Conservation (phyloP, 1,284 basidiomycete species). For the Macrocystidia cucumis region DNA sequence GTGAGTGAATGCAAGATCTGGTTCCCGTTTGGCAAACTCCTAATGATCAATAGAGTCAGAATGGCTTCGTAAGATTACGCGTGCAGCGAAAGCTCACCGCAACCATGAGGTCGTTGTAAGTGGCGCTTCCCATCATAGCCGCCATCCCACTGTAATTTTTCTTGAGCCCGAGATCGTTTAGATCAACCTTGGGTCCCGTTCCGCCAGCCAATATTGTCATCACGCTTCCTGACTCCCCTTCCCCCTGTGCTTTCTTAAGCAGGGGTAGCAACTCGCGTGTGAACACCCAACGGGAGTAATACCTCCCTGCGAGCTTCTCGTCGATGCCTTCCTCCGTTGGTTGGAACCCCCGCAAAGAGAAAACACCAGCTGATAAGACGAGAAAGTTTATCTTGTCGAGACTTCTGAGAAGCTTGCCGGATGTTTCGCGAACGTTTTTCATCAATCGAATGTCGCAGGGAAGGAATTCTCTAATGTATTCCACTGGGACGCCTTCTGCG, state of each 20-base stretch:
- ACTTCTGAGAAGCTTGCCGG: slow-evolving; percentile 14
- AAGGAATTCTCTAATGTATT: slow-evolving; percentile 20
- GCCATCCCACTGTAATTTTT: slow-evolving; percentile 17
- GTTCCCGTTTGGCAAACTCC: slow-evolving; percentile 26
- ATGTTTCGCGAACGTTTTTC: slow-evolving; percentile 22
- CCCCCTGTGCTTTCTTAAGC: slow-evolving; percentile 17
- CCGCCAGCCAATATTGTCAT: slow-evolving; percentile 27
- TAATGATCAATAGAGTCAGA: slow-evolving; percentile 10
- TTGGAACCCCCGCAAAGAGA: slow-evolving; percentile 19
- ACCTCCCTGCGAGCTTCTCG: slow-evolving; percentile 22
- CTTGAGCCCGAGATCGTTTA: slow-evolving; percentile 28
- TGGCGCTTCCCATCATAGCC: slow-evolving; percentile 15
- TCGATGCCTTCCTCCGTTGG: slow-evolving; percentile 33
- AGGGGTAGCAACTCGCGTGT: slow-evolving; percentile 22
- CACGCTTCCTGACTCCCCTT: slow-evolving; percentile 27
- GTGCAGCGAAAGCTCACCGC: too few species aligned
- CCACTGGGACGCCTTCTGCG: too few species aligned
- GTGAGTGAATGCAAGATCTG: slow-evolving; percentile 27
- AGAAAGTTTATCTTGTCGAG: slow-evolving; percentile 28
- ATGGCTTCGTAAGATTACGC: too few species aligned
- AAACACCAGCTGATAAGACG: slow-evolving; percentile 22
- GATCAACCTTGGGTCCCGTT: slow-evolving; percentile 19
- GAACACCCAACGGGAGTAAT: slow-evolving; percentile 26
- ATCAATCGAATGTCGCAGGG: slow-evolving; percentile 31
- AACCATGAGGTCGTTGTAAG: slow-evolving; percentile 26